Conservation (phyloP, 176 grass and related monocot species). For the Bonia amplexicaulis region DNA sequence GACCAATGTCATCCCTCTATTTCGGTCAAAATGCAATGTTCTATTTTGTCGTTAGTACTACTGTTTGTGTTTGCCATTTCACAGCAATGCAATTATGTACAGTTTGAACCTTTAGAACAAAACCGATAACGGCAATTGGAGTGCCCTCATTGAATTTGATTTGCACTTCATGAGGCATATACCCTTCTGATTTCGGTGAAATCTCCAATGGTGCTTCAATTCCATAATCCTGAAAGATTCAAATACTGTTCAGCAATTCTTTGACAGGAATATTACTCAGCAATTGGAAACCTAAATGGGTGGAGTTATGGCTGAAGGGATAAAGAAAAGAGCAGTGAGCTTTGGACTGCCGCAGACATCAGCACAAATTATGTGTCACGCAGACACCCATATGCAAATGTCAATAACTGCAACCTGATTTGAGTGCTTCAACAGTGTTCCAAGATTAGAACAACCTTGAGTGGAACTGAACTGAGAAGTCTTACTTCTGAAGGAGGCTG, state of each 20-base stretch:
- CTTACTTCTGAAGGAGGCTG: conserved; percentile 83
- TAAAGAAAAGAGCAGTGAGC: neutral
- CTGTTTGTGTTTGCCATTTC: neutral
- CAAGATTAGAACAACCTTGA: conserved; percentile 61
- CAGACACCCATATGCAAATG: neutral
- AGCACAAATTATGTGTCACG: conserved; percentile 8
- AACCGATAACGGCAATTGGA: conserved; percentile 66
- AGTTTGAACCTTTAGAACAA: conserved; percentile 89
- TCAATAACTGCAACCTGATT: neutral
- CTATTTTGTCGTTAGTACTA: neutral
- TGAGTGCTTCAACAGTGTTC: conserved; percentile 17
- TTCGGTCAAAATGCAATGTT: neutral
- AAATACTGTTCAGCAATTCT: neutral
- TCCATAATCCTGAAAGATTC: conserved; percentile 76
- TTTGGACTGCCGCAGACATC: neutral
- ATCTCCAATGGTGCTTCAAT: conserved; percentile 68
- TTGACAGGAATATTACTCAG: neutral
- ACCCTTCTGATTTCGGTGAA: conserved; percentile 37
- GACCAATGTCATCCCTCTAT: neutral
- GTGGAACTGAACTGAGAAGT: conserved; percentile 62
- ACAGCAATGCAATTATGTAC: neutral
- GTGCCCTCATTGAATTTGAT: conserved; percentile 65
- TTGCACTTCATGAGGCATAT: conserved; percentile 45
- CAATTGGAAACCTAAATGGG: conserved; percentile 1
- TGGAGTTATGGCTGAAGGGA: neutral